Base-by-base conservation (phyloP, 805 yeast species). In the Blastobotrys mokoenaii region DNA sequence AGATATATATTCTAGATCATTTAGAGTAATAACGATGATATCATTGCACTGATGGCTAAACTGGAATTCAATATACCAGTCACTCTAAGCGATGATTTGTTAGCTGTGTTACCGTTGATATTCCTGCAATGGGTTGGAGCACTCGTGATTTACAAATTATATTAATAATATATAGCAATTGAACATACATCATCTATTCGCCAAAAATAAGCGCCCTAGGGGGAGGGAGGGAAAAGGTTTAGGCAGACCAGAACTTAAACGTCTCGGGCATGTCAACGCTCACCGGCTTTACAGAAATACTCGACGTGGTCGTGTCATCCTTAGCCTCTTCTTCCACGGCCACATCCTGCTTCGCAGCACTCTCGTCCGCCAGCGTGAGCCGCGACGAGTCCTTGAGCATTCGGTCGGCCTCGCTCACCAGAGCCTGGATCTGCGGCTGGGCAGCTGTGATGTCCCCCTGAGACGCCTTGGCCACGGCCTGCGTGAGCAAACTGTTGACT, bases 191-290 rank as follows among this genome's bases (percentile, higher is more conserved):
- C 27, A 22, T 22, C 27, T 22, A 22, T 22, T 22, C 27, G 27
- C 27, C 27, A 22, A 22, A 22, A 22, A 22, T 5, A 22, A 8
- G 27, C 27, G 27, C 27, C 27, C 27, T 22, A 22, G 27, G 27
- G 27, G 8, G 27, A 22, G 27, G 27, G 27, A 8, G 27, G 27
- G 8, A n/a, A n/a, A n/a, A n/a, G n/a, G 27, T 4, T 51, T 54
- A 76, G 39, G 82, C 83, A 38, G 80, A 73, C 84, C 84, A 80
- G 56, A 76, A 79, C 53, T 82, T 74, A 55, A 79, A 80, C 39
- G 74, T 63, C 55, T 76, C 80, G 6, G 84, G 84, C 20, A 79
- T 69, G 47, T 77, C 81, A 39, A 73, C 66, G 46, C 83, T 77
- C 18, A 78, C 69, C 2, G 85, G 84, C 52, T 73, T 72, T 34